phyloP scores from a whole-genome alignment of 2,329 filamentous ascomycete species.

The Arthrobotrys musiformis region DNA sequence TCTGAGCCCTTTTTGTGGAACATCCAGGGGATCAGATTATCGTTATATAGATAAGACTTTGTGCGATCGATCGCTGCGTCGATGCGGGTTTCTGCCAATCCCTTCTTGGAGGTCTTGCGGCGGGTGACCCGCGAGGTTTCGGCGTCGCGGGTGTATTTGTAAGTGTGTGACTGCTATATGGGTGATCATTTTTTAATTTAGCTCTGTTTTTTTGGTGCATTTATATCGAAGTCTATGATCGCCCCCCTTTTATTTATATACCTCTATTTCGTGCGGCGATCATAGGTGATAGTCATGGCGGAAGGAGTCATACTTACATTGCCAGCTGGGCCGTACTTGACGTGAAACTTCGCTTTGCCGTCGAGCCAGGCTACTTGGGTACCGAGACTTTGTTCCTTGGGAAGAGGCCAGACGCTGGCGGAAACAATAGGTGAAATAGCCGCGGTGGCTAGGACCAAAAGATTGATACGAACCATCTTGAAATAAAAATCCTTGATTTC shows the following conservation, averaged over 20 bases:
- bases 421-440: slow-evolving; percentile 6
- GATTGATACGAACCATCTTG: slow-evolving; percentile 26
- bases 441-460: slow-evolving; percentile 11
- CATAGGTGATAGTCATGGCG: too few relatives aligned
- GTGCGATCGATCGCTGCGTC: slow-evolving; percentile 65
- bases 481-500: background rate
- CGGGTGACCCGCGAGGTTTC: slow-evolving; percentile 64
- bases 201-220: slow-evolving; percentile 39
- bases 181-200: slow-evolving; percentile 60
- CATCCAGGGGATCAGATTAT: slow-evolving; percentile 81
- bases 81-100: slow-evolving; percentile 63
- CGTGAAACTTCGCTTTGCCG: slow-evolving; percentile 29
- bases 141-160: slow-evolving; percentile 64
- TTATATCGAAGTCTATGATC: background rate
- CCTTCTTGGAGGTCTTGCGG: slow-evolving; percentile 69
- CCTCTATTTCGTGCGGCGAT: too few relatives aligned
- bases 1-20: slow-evolving; percentile 73
- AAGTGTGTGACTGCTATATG: slow-evolving; percentile 65
- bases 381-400: slow-evolving; percentile 46
- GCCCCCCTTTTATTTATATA: too few relatives aligned
- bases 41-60: slow-evolving; percentile 72
- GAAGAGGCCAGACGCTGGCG: slow-evolving; percentile 47
- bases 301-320: slow-evolving; percentile 28
- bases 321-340: slow-evolving; percentile 24
- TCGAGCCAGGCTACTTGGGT: slow-evolving; percentile 34